These are phyloP conservation scores for Dryas alaskensis DNA, from an alignment of 306 rosid species.

Conservation along the genomic window DNA sequence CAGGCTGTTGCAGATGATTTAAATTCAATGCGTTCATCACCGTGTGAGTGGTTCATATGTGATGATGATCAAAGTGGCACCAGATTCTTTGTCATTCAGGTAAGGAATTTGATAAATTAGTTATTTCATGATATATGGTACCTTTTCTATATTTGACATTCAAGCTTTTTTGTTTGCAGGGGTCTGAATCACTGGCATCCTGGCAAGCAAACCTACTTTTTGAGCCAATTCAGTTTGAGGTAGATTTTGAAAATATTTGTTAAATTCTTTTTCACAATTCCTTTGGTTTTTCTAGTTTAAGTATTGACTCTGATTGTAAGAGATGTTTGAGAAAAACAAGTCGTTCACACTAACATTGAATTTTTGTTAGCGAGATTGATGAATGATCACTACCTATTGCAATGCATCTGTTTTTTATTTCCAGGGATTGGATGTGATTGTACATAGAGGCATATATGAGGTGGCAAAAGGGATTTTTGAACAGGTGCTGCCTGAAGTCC, in stretches of 20 bases:
- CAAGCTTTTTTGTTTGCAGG: conserved; percentile 41
- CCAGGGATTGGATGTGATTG: conserved; percentile 75
- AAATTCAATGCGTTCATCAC: conserved; percentile 71
- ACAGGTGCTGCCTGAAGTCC: conserved; percentile 87
- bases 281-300: neutral
- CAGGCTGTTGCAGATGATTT: conserved; percentile 96
- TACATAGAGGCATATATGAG: conserved; percentile 96
- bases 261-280: neutral
- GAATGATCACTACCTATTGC: neutral
- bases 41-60: conserved; percentile 90
- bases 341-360: neutral
- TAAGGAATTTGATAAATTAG: conserved; percentile 7
- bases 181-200: conserved; percentile 85
- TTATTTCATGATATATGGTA: conserved; percentile 2
- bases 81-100: conserved; percentile 85
- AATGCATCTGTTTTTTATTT: neutral
- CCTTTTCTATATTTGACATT: neutral
- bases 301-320: neutral
- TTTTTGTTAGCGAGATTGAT: neutral
- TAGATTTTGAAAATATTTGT: conserved; percentile 21
- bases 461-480: conserved; percentile 92
- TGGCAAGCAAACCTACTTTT: conserved; percentile 99
- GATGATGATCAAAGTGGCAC: conserved; percentile 72
- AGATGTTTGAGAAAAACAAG: neutral
- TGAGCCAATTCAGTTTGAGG: conserved; percentile 91